phyloP scores from a whole-genome alignment of 1,139 yeast species.

The Zhuliangozyma blackwelliae region DNA sequence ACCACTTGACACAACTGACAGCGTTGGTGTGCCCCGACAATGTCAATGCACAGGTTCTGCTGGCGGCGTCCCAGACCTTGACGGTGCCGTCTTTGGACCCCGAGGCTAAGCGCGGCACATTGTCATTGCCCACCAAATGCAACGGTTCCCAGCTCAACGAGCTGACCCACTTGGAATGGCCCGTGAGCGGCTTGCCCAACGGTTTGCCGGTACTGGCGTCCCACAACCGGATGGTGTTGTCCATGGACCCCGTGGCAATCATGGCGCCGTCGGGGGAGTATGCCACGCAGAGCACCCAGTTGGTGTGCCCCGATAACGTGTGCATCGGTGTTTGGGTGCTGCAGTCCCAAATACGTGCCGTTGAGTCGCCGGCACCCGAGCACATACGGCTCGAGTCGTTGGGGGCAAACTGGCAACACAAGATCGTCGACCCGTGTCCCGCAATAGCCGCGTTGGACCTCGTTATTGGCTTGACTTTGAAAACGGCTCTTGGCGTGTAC shows the following conservation, averaged over 20 bases:
- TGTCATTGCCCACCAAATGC: conserved; percentile 66
- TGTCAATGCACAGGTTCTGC: conserved; percentile 63
- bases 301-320: conserved; percentile 78
- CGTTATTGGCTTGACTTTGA: conserved; percentile 88
- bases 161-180: conserved; percentile 89
- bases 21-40: conserved; percentile 86
- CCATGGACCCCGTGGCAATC: conserved; percentile 97
- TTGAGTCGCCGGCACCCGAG: conserved; percentile 95
- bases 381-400: conserved; percentile 81
- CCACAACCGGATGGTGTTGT: conserved; percentile 84
- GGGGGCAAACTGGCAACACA: conserved; percentile 93
- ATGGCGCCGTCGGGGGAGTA: conserved; percentile 91
- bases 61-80: conserved; percentile 84
- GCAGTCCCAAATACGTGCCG: conserved; percentile 98
- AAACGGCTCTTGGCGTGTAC: conserved; percentile 92
- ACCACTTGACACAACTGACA: conserved; percentile 95
- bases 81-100: conserved; percentile 92
- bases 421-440: conserved; percentile 91
- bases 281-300: conserved; percentile 92
- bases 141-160: conserved; percentile 93
- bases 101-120: conserved; percentile 71
- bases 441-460: conserved; percentile 89
- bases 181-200: conserved; percentile 67
- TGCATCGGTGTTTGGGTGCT: conserved; percentile 87
- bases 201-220: conserved; percentile 71